Conservation (phyloP, 129 eudicot genomes). For the Escallonia herrerae region DNA sequence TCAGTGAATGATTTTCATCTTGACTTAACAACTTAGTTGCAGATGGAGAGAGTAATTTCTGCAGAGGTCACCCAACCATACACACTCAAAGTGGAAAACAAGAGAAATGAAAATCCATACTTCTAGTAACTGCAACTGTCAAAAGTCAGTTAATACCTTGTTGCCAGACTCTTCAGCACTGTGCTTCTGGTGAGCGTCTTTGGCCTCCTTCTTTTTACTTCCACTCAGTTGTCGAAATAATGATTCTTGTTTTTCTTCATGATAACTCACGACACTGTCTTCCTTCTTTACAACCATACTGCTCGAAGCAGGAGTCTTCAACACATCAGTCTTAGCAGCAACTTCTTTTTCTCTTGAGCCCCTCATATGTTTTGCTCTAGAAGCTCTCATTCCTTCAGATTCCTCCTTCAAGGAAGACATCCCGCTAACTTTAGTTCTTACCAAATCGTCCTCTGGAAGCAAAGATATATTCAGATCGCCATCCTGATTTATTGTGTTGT, state of each 20-base stretch:
- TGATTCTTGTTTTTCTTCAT: conserved; percentile 12
- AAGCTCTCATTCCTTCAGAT: neutral
- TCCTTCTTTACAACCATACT: conserved; percentile 23
- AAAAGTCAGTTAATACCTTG: conserved; percentile 16
- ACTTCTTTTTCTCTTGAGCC: conserved; percentile 4
- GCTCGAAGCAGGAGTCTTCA: conserved; percentile 2
- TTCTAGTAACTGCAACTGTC: neutral
- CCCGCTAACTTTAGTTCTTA: conserved; percentile 8
- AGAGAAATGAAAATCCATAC: neutral
- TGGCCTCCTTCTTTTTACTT: conserved; percentile 8
- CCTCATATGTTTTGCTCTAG: neutral
- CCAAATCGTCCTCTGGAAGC: conserved; percentile 9
- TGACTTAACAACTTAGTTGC: conserved; percentile 1
- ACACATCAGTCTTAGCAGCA: conserved; percentile 9
- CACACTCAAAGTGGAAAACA: neutral
- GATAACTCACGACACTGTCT: conserved; percentile 5
- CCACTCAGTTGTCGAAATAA: conserved; percentile 4
- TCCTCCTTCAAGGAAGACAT: conserved; percentile 7
- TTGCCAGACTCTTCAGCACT: conserved; percentile 10
- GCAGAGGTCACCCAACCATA: conserved; percentile 1
- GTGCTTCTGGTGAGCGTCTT: conserved; percentile 8
- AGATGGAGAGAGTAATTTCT: conserved; percentile 10
- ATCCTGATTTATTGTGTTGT: neutral
- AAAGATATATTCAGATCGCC: neutral
- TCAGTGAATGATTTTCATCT: neutral